Evolutionary conservation across 208 protist genomes (phyloP).

Genomic region (Crithidia brevicula): DNA sequence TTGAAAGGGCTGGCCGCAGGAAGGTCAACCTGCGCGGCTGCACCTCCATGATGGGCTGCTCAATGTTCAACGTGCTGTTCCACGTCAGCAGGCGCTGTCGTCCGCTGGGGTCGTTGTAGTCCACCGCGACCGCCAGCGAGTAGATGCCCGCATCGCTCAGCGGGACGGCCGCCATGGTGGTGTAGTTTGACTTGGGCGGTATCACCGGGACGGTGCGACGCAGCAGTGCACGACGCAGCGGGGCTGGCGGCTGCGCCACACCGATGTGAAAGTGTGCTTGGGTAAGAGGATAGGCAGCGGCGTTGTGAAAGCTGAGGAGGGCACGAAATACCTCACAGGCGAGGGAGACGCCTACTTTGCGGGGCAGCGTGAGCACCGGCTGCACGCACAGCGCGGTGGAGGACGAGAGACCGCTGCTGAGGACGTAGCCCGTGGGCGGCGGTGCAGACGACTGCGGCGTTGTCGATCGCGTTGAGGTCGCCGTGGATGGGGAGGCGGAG

Average conservation of each 20-base stretch:
- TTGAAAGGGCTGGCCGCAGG: slow-evolving; percentile 1
- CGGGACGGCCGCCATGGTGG: slow-evolving; percentile 16
- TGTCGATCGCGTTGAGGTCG: too few relatives aligned
- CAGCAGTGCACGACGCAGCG: slow-evolving; percentile 28
- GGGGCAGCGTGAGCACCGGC: slow-evolving; percentile 57
- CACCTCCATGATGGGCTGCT: slow-evolving; percentile 52
- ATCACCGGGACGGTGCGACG: slow-evolving; percentile 30
- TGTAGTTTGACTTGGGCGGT: slow-evolving; percentile 39
- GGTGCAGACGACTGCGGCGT: too few relatives aligned
- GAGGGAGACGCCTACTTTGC: slow-evolving; percentile 54
- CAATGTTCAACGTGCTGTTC: slow-evolving; percentile 51
- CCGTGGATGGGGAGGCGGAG: too few relatives aligned
- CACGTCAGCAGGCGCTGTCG: slow-evolving; percentile 53
- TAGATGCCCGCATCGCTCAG: slow-evolving; percentile 38
- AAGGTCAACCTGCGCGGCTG: slow-evolving; percentile 31
- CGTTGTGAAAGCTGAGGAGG: slow-evolving; percentile 73
- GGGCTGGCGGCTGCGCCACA: slow-evolving; percentile 25
- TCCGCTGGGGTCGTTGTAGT: slow-evolving; percentile 55
- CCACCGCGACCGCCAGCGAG: slow-evolving; percentile 53
- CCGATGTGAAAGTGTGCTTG: slow-evolving; percentile 42
- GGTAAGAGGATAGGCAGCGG: slow-evolving; percentile 55
- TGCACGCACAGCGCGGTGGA: slow-evolving; percentile 39
- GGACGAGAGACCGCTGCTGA: slow-evolving; percentile 6
- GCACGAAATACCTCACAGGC: slow-evolving; percentile 63
- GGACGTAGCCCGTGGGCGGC: not conserved